Base-by-base conservation (phyloP, 208 protist species). In the Trypanosoma scelopori region DNA sequence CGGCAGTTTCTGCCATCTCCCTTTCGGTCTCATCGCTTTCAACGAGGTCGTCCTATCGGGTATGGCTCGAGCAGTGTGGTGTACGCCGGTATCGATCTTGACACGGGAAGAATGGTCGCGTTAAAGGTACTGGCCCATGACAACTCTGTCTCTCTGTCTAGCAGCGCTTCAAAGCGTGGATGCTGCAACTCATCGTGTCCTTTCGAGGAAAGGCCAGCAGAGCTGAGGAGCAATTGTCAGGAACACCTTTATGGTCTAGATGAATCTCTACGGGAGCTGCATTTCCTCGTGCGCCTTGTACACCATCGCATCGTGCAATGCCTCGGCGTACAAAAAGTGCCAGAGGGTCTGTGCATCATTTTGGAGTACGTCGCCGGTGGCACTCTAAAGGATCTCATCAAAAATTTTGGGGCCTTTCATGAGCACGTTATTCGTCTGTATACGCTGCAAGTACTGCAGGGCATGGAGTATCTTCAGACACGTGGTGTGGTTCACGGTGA, bases 281-380 rank as follows among this genome's bases (percentile, higher is more conserved):
- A 81, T 28, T 72, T 93, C 23, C 78, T 97, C 53, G 85, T 75
- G 3, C 64, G 76, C n/a, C 82, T 95, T 22, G 61, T 76, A 27
- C 87, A 97, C 62, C 74, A 70, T 47, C 75, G 84, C 63, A 91
- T 97, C 63, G 92, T 97, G 9, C 70, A 73, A 32, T 97, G 90
- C 66, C 76, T 93, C 25, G 92, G 92, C 39, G 84, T 88, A 30
- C 81, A 93, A 52, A 72, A 78, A 32, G 69, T 75, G 27, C 46
- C 43, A 27, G 65, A 76, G 6, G 71, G 77, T 28, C 53, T 97
- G 42, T 87, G 87, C 58, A 83, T 97, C 42, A 80, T 97, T 52
- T 81, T 96, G 70, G 91, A 97, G 71, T 97, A 94, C 65, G 83
- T 97, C 16, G 82, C 90, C 6, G 91, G 93, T 30, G 93, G 91